Conservation (phyloP, 495 filamentous ascomycete species). For the Hapsidospora chrysogenum region DNA sequence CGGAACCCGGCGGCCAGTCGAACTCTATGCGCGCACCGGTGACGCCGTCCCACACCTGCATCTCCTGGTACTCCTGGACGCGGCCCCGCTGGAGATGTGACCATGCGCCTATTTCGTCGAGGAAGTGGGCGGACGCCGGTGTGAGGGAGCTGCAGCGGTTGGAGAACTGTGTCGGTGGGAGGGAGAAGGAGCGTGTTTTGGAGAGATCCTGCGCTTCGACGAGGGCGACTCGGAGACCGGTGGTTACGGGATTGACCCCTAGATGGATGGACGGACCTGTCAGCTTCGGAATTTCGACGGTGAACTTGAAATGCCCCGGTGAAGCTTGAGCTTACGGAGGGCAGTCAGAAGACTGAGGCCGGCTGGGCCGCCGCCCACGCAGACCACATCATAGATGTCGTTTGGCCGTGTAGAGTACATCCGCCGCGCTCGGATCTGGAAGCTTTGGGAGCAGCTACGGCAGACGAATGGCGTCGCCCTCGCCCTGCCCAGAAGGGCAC, state of each 20-base stretch:
- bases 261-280: background rate
- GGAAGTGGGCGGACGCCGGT: slow-evolving; percentile 57
- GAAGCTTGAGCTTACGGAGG: slow-evolving; percentile 42
- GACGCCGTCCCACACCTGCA: slow-evolving; percentile 95
- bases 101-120: slow-evolving; percentile 76
- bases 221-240: slow-evolving; percentile 67
- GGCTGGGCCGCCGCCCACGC: slow-evolving; percentile 91
- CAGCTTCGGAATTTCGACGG: background rate
- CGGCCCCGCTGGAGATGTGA: slow-evolving; percentile 47
- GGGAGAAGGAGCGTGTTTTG: slow-evolving; percentile 44
- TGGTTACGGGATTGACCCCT: slow-evolving; percentile 55
- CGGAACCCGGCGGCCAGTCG: slow-evolving; percentile 44
- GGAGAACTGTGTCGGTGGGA: slow-evolving; percentile 57
- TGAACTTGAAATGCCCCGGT: background rate
- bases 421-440: slow-evolving; percentile 14
- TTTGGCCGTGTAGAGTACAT: slow-evolving; percentile 14
- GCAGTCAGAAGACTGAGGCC: slow-evolving; percentile 78
- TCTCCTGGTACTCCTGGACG: slow-evolving; percentile 78
- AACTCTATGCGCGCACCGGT: slow-evolving; percentile 77
- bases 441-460: slow-evolving; percentile 23
- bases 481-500: slow-evolving; percentile 3
- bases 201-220: slow-evolving; percentile 75
- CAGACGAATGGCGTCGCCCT: slow-evolving; percentile 23
- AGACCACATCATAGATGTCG: slow-evolving; percentile 84
- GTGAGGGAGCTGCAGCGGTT: slow-evolving; percentile 93